A percentile compares a stretch with the other conserved stretches of the same genome.
phyloP scores from a whole-genome alignment of 2,329 filamentous ascomycete genomes.

The Drechslerella coelobrocha region DNA sequence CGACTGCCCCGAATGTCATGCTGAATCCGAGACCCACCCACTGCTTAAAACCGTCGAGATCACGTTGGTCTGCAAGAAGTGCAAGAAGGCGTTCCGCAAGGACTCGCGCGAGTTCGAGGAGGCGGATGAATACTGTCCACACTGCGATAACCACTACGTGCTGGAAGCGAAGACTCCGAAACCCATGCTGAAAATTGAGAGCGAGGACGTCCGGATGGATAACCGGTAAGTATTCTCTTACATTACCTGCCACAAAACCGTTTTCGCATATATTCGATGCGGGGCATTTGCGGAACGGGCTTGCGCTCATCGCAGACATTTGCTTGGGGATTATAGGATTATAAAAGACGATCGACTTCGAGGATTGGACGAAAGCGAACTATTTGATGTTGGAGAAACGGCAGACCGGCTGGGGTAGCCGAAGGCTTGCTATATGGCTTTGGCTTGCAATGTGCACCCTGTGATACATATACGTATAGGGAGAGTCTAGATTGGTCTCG shows the following conservation, averaged over 20 bases:
- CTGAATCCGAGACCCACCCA: constrained; percentile 77
- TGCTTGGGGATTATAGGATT: constrained; percentile 66
- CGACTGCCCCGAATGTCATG: constrained; percentile 94
- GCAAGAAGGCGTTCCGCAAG: constrained; percentile 97
- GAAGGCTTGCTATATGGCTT: not conserved
- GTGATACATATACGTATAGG: no score
- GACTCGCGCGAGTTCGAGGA: constrained; percentile 92
- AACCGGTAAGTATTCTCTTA: constrained; percentile 62
- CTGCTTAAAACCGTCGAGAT: constrained; percentile 83
- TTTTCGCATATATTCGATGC: not conserved
- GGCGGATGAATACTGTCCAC: constrained; percentile 95
- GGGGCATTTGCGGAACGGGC: not conserved
- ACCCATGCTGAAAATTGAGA: constrained; percentile 82
- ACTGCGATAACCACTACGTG: constrained; percentile 98
- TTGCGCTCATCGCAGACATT: constrained; percentile 3
- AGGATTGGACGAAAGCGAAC: constrained; percentile 61
- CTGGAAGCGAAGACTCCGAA: constrained; percentile 86
- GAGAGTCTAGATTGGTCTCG: no score
- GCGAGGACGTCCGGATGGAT: constrained; percentile 86
- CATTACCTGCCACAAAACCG: not conserved
- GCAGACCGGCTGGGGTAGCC: constrained; percentile 49
- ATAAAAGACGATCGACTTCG: constrained; percentile 85
- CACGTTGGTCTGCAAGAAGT: constrained; percentile 98
- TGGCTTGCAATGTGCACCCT: not conserved
- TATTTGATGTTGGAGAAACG: constrained; percentile 51